phyloP scores from a whole-genome alignment of 139 green algal species.

The Edaphochlamys debaryana region DNA sequence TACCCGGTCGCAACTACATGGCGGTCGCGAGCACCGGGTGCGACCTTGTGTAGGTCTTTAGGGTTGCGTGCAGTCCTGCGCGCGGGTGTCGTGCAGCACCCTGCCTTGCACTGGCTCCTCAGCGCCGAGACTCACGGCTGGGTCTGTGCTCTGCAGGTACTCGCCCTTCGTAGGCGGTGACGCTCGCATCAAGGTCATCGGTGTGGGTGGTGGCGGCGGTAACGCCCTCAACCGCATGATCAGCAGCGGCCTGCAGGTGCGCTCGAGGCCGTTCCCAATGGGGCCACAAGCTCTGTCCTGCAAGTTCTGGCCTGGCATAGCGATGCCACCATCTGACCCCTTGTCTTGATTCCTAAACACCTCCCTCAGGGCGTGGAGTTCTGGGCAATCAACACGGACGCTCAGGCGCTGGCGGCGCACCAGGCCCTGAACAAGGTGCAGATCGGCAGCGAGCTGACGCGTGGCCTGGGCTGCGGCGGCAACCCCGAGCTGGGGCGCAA shows the following conservation, averaged over 20 bases:
- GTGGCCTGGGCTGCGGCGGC: conserved; percentile 91
- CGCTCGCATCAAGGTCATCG: conserved; percentile 93
- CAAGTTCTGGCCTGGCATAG: no score
- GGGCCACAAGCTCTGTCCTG: no score
- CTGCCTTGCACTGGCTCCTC: no score
- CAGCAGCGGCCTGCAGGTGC: conserved; percentile 82
- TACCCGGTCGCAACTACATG: neutral
- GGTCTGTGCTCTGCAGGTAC: neutral
- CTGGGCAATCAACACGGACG: conserved; percentile 95
- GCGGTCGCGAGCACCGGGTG: conserved; percentile 22
- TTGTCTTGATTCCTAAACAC: no score
- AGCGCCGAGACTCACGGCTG: no score
- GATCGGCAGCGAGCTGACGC: conserved; percentile 90
- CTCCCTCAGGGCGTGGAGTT: conserved; percentile 91
- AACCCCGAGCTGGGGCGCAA: conserved; percentile 91
- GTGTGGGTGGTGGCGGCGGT: conserved; percentile 92
- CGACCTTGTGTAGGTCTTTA: neutral
- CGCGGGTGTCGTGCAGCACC: no score
- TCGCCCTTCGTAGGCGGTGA: conserved; percentile 55
- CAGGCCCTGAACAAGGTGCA: conserved; percentile 91
- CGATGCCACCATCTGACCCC: no score
- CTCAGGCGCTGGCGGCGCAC: conserved; percentile 91
- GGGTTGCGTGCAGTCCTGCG: neutral
- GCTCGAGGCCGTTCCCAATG: no score
- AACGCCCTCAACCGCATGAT: conserved; percentile 99